Base-by-base conservation (phyloP, 306 rosid species). In the Cicer yamashitae region DNA sequence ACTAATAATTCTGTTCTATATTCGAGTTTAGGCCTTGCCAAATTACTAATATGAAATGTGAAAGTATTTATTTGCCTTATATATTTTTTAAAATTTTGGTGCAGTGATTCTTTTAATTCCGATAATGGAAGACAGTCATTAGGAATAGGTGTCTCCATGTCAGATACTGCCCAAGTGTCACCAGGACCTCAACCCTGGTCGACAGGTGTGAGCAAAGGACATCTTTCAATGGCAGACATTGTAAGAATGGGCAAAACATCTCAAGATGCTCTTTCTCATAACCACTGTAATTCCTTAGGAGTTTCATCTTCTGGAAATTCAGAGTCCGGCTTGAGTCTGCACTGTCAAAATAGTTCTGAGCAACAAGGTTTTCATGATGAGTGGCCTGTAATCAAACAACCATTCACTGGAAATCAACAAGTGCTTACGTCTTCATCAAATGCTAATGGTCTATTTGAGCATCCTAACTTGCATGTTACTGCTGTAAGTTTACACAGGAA, bases 141-240 rank as follows among this genome's bases (percentile, higher is more conserved):
- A 72, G 77, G 79, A 77, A 68, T 84, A 45, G 76, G 81, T 51
- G 85, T 79, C 64, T 63, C 77, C 14, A 15, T 75, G 45, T 75
- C 74, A 18, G 60, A 66, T 76, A 70, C 81, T 18, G 17, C 76
- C 43, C 83, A 80, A 76, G 80, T 81, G 62, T 80, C 90, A 67
- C 6, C 48, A 57, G 84, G 82, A 67, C 68, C 61, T 76, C 78
- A 78, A 54, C 74, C 88, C 70, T 15, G 75, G 52, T 75, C 68
- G 75, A 39, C 17, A 40, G 82, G 85, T 47, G 79, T 59, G 67
- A 83, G 76, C 70, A 84, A 62, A 51, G 89, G 78, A 57, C 79
- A 81, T 75, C 87, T 84, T 82, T 85, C 94, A 58, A 87, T 86
- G 90, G 94, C 90, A 57, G 94, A 91, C 70, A 37, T 91, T 79